Base-by-base conservation (phyloP, 179 eudicot genomes). In the Patellifolia procumbens region DNA sequence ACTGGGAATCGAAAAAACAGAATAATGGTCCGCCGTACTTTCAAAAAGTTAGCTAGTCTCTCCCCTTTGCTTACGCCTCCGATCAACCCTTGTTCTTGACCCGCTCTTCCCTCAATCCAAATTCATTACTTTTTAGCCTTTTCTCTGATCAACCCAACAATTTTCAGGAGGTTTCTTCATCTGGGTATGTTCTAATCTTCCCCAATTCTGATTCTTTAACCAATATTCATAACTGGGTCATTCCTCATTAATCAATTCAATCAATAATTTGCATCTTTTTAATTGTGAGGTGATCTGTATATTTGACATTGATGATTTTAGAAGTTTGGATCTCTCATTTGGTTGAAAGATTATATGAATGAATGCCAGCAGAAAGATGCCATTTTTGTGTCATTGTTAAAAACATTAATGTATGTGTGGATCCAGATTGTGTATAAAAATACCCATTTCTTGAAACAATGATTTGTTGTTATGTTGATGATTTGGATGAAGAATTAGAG, bases 101-200 rank as follows among this genome's bases (percentile, higher is more conserved):
- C 60, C 45, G 72, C 52, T 67, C 76, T 49, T 8, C 78, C 28
- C 48, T 22, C 60, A 75, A 75, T 39, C 34, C 52, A 53, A 39
- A 28, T 24, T 22, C 1, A 48, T 15, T 1, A 13, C 19, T 19
- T 6, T 63, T 59, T 19, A 24, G 15, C 37, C 55, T 56, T 35
- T 7, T 49, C 28, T 68, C 26, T 39, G 35, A 56, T 53, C 20
- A 32, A 52, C 37, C 37, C 60, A n/a, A 56, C 20, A 39, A 1
- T 0, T 29, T 79, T 68, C 34, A 19, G 64, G 46, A 29, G 56
- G 32, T 59, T 71, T 76, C 46, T 46, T 69, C 76, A 61, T 43
- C 53, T 45, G 68, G 85, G 85, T 82, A 74, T 32, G 85, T 53
- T 22, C 43, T 32, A 70, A 56, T 74, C 69, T 75, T 39, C 64